These are phyloP conservation scores for Hygrocybe punicea DNA, from an alignment of 768 basidiomycete genomes.

Conservation along the genomic window DNA sequence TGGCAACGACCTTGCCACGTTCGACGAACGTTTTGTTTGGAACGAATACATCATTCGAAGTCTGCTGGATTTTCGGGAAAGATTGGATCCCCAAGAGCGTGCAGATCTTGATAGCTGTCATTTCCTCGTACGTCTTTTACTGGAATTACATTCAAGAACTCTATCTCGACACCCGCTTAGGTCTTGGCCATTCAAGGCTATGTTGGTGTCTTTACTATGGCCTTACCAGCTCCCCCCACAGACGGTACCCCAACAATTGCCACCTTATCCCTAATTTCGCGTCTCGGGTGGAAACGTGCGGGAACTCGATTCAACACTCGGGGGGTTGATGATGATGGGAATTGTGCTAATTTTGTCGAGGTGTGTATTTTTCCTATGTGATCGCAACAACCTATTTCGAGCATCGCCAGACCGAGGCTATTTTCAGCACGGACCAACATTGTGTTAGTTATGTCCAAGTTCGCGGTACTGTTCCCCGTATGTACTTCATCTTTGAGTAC, in stretches of 20 bases:
- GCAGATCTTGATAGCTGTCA: slow-evolving; percentile 77
- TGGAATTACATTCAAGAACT: background rate
- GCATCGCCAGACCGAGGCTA: slow-evolving; percentile 72
- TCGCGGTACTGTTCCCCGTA: slow-evolving; percentile 92
- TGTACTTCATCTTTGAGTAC: slow-evolving; percentile 35
- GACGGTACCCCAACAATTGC: slow-evolving; percentile 69
- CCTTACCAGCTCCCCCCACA: slow-evolving; percentile 70
- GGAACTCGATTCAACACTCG: slow-evolving; percentile 97
- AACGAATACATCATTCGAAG: slow-evolving; percentile 88
- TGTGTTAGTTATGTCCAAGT: slow-evolving; percentile 92
- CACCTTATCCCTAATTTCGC: slow-evolving; percentile 76
- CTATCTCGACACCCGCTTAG: slow-evolving; percentile 36
- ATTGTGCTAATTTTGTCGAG: slow-evolving; percentile 96
- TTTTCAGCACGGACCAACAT: slow-evolving; percentile 82
- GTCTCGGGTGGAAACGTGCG: slow-evolving; percentile 91
- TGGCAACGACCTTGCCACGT: slow-evolving; percentile 51
- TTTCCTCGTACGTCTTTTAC: slow-evolving; percentile 61
- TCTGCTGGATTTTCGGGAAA: slow-evolving; percentile 81
- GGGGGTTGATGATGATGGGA: slow-evolving; percentile 93
- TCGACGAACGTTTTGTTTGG: slow-evolving; percentile 90
- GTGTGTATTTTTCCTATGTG: slow-evolving; percentile 36
- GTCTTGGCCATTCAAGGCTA: slow-evolving; percentile 93
- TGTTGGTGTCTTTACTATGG: slow-evolving; percentile 77
- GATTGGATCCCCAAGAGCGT: slow-evolving; percentile 66
- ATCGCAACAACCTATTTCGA: slow-evolving; percentile 11